phyloP scores from a whole-genome alignment of 1,284 basidiomycete species.

The Bjerkandera adusta region DNA sequence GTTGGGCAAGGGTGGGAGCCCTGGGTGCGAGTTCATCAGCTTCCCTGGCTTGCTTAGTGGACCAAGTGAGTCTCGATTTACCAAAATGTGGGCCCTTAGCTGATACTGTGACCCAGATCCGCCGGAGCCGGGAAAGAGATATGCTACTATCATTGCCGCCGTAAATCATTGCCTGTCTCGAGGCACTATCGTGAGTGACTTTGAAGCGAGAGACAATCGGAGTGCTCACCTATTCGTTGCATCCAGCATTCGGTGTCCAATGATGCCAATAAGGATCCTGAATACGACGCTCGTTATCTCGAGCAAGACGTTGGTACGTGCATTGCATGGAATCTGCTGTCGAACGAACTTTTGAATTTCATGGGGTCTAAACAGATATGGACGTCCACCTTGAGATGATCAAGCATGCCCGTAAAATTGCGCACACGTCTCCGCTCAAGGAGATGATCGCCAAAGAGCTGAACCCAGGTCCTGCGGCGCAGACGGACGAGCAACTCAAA shows the following conservation, averaged over 20 bases:
- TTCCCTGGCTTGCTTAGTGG: conserved; percentile 20
- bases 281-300: conserved; percentile 48
- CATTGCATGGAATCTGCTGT: conserved; percentile 14
- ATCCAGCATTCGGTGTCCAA: conserved; percentile 35
- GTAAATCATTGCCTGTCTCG: neutral
- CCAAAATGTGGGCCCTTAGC: conserved; percentile 5
- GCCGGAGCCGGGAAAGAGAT: conserved; percentile 3
- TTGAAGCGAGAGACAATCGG: no score
- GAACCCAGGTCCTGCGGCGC: conserved; percentile 35
- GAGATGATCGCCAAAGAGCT: conserved; percentile 35
- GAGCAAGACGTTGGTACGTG: conserved; percentile 43
- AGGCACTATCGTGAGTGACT: neutral
- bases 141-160: neutral
- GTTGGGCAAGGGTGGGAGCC: conserved; percentile 12
- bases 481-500: conserved; percentile 18
- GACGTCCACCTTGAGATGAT: conserved; percentile 45
- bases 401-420: conserved; percentile 46
- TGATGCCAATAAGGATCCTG: conserved; percentile 39
- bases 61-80: conserved; percentile 5
- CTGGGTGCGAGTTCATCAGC: conserved; percentile 28
- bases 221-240: neutral
- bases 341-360: no score
- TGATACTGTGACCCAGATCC: neutral
- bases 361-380: conserved; percentile 30
- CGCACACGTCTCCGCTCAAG: conserved; percentile 41